phyloP scores from a whole-genome alignment of 768 basidiomycete species.

The Lactifluus piperatus region DNA sequence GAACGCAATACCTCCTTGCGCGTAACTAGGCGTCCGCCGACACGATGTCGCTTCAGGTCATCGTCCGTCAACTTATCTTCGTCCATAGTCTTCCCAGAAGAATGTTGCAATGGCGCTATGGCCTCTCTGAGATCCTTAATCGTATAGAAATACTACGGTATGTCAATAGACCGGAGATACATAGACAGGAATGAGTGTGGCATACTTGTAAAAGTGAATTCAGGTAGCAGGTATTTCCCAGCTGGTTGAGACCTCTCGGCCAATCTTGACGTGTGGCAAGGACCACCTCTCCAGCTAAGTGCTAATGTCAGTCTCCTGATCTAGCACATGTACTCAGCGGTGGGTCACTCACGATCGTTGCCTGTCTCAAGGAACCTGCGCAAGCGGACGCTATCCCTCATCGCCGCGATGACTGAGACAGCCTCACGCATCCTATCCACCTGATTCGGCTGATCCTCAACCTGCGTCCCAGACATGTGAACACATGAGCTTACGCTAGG shows the following conservation, averaged over 20 bases:
- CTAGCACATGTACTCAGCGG: neutral
- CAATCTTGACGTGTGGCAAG: slow-evolving; percentile 50
- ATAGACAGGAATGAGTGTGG: neutral
- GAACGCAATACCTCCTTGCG: slow-evolving; percentile 75
- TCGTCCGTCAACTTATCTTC: slow-evolving; percentile 74
- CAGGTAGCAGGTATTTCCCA: slow-evolving; percentile 83
- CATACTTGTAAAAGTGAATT: slow-evolving; percentile 69
- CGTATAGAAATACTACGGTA: slow-evolving; percentile 83
- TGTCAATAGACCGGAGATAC: neutral
- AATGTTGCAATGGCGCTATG: slow-evolving; percentile 49
- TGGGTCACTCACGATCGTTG: slow-evolving; percentile 55
- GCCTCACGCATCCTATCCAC: slow-evolving; percentile 66
- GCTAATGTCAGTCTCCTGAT: neutral
- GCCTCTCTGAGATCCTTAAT: slow-evolving; percentile 81
- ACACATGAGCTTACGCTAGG: slow-evolving; percentile 6
- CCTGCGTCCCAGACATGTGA: slow-evolving; percentile 31
- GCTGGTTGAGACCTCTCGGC: slow-evolving; percentile 81
- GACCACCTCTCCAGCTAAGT: slow-evolving; percentile 55
- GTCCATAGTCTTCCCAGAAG: slow-evolving; percentile 44
- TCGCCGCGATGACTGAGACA: slow-evolving; percentile 62
- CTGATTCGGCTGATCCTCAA: slow-evolving; percentile 63
- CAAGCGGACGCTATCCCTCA: slow-evolving; percentile 62
- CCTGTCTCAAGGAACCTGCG: slow-evolving; percentile 58
- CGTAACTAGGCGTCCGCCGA: slow-evolving; percentile 80
- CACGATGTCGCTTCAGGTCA: slow-evolving; percentile 73